These are phyloP conservation scores for Ascochyta fabae DNA, from an alignment of 2,329 filamentous ascomycete genomes.

Conservation along the genomic window DNA sequence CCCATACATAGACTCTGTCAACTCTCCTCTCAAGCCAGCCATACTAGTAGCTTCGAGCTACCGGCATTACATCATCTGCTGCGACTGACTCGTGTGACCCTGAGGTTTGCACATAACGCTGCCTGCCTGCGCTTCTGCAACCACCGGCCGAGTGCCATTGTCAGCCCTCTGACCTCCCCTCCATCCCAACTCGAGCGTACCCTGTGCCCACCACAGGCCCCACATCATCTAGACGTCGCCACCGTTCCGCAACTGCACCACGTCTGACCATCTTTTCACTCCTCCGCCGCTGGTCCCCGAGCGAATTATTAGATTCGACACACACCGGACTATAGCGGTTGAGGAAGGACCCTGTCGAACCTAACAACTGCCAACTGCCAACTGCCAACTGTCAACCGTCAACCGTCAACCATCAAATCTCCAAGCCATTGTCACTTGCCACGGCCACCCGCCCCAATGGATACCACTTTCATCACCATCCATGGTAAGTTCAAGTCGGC, in stretches of 20 bases:
- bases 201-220: constrained; percentile 27
- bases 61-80: constrained; percentile 14
- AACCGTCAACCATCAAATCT: not conserved
- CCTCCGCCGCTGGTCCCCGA: constrained; percentile 37
- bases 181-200: constrained; percentile 27
- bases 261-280: constrained; percentile 15
- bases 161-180: constrained; percentile 14
- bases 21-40: not conserved
- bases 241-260: constrained; percentile 18
- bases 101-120: constrained; percentile 9
- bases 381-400: not conserved
- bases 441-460: constrained; percentile 52
- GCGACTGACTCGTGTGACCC: constrained; percentile 15
- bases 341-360: constrained; percentile 15
- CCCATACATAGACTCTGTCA: constrained; percentile 5
- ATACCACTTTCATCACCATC: constrained; percentile 90
- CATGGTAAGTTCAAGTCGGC: constrained; percentile 66
- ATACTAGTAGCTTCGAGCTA: constrained; percentile 1
- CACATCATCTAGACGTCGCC: constrained; percentile 28
- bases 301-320: constrained; percentile 50
- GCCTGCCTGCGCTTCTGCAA: constrained; percentile 18
- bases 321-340: constrained; percentile 33
- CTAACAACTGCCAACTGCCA: not conserved
- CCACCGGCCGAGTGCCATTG: constrained; percentile 17
- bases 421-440: not conserved